phyloP scores from a whole-genome alignment of 2,329 filamentous ascomycete genomes.

The Botrytis paeoniae region DNA sequence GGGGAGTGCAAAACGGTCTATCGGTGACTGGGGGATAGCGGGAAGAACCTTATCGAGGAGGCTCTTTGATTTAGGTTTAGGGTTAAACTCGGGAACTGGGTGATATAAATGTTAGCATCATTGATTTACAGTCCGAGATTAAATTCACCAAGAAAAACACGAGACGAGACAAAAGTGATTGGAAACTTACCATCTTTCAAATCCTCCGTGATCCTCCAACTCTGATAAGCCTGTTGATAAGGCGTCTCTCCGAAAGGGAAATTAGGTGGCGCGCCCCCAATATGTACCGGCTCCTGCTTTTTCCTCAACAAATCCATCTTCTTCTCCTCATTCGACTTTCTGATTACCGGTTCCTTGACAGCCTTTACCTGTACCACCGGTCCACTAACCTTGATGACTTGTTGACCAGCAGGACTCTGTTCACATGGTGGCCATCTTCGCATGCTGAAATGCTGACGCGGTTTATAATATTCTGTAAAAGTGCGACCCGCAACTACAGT shows the following conservation, averaged over 20 bases:
- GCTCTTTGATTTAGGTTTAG: neutral
- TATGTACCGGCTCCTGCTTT: slow-evolving; percentile 17
- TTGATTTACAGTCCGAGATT: neutral
- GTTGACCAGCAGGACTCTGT: slow-evolving; percentile 25
- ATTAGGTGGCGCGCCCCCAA: slow-evolving; percentile 8
- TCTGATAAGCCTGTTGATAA: slow-evolving; percentile 30
- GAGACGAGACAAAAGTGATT: no score
- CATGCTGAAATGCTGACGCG: slow-evolving; percentile 29
- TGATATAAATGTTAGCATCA: slow-evolving; percentile 15
- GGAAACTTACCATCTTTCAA: slow-evolving; percentile 29
- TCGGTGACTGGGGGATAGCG: neutral
- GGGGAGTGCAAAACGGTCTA: slow-evolving; percentile 24
- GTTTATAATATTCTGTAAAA: neutral
- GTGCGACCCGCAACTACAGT: neutral
- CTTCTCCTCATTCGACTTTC: neutral
- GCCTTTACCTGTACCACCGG: slow-evolving; percentile 17
- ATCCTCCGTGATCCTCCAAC: slow-evolving; percentile 30
- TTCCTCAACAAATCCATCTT: neutral
- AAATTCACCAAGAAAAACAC: neutral
- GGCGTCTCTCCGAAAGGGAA: slow-evolving; percentile 37
- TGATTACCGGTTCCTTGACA: neutral
- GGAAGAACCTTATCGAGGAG: neutral
- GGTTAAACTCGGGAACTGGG: slow-evolving; percentile 25
- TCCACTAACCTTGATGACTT: slow-evolving; percentile 23
- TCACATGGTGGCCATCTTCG: slow-evolving; percentile 27